phyloP scores from a whole-genome alignment of 495 filamentous ascomycete genomes.

The Annulohypoxylon maeteangense region DNA sequence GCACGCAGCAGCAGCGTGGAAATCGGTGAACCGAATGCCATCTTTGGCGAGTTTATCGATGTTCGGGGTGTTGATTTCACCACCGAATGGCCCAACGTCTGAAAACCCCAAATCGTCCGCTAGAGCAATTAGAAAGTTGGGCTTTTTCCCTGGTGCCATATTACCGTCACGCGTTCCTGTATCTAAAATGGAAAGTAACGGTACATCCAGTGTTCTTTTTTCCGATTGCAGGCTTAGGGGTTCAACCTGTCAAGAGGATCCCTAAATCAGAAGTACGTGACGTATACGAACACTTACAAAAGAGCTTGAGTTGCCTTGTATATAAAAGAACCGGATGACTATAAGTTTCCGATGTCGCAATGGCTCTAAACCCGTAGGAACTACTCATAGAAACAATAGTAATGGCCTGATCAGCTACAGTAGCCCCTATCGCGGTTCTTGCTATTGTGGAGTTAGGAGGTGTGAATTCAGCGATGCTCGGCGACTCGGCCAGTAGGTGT shows the following conservation, averaged over 20 bases:
- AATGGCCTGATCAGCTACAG: conserved; percentile 23
- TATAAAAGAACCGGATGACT: not conserved
- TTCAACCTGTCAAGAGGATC: not conserved
- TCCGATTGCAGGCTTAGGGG: not conserved
- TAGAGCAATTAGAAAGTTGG: conserved; percentile 71
- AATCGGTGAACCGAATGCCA: conserved; percentile 69
- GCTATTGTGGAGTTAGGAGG: conserved; percentile 15
- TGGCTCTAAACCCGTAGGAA: conserved; percentile 6
- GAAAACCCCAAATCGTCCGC: conserved; percentile 73
- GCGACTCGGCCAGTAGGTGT: conserved; percentile 8
- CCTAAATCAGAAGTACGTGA: not conserved
- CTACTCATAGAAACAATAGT: conserved; percentile 1
- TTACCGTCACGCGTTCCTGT: not conserved
- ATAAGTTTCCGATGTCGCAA: conserved; percentile 32
- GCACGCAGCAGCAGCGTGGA: conserved; percentile 72
- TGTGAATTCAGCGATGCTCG: conserved; percentile 27
- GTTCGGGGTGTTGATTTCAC: conserved; percentile 71
- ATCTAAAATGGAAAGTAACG: too few species aligned
- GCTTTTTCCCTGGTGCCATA: conserved; percentile 48
- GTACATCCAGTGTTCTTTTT: not conserved
- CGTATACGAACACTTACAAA: not conserved
- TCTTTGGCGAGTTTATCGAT: conserved; percentile 65
- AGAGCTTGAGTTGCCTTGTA: not conserved
- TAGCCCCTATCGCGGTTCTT: conserved; percentile 5
- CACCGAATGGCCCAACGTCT: conserved; percentile 69